A percentile compares a stretch with the other conserved stretches of the same genome.
Evolutionary conservation across 495 filamentous ascomycete genomes (phyloP).

Genomic region (Tuber umbilicatum): DNA sequence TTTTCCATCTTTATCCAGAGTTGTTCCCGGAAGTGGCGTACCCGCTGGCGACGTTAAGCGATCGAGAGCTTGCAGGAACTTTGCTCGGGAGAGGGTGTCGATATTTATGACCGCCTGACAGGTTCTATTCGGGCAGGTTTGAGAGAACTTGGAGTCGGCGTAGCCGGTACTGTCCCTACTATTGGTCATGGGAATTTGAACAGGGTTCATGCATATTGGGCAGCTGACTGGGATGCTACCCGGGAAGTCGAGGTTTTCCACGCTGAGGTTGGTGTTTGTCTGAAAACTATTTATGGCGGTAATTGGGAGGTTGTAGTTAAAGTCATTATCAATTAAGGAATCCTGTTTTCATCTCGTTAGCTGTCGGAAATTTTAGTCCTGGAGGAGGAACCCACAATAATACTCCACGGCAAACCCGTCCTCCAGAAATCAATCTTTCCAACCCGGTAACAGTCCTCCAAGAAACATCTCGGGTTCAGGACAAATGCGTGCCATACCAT

Average conservation of each 20-base stretch:
- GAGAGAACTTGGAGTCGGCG: not conserved
- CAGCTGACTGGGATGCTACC: not conserved
- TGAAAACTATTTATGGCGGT: not conserved
- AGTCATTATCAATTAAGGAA: not conserved
- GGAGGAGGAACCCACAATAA: constrained; percentile 40
- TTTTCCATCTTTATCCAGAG: not conserved
- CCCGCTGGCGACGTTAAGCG: not conserved
- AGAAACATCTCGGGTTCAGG: constrained; percentile 68
- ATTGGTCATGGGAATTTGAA: not conserved
- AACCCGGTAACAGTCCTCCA: constrained; percentile 66
- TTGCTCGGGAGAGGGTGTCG: not conserved
- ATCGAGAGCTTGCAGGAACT: not conserved
- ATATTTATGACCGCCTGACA: not conserved
- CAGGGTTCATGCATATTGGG: not conserved
- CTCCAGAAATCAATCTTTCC: constrained; percentile 57
- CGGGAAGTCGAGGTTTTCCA: not conserved
- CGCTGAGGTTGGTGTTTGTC: not conserved
- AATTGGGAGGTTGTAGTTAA: not conserved
- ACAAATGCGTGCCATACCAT: constrained; percentile 86
- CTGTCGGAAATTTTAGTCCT: not conserved
- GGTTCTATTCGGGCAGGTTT: not conserved
- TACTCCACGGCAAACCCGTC: constrained; percentile 62
- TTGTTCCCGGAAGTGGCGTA: not conserved
- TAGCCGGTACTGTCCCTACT: not conserved
- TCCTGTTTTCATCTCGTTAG: not conserved